Percentiles rank a stretch among this genome's conserved stretches.
Evolutionary conservation across 2,329 filamentous ascomycete species (phyloP).

Genomic region (Sclerotiophoma versabilis): DNA sequence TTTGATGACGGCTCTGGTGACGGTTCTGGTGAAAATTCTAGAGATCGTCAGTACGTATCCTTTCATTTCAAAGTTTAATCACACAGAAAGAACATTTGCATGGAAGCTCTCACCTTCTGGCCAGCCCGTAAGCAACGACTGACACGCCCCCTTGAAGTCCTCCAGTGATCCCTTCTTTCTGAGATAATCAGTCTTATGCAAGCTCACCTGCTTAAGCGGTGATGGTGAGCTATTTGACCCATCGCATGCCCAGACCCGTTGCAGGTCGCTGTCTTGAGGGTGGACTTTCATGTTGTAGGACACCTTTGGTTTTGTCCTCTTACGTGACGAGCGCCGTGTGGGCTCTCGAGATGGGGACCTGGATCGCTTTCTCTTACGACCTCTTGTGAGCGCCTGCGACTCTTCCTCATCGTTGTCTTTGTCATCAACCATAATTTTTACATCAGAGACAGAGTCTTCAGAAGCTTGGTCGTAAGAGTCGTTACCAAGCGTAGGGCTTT

Average conservation of each 20-base stretch:
- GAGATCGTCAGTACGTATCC: not conserved
- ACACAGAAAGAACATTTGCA: too few species aligned
- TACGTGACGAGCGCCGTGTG: slow-evolving; percentile 37
- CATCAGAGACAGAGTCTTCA: slow-evolving; percentile 6
- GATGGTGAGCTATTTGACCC: slow-evolving; percentile 5
- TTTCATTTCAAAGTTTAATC: too few species aligned
- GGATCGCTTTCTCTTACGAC: slow-evolving; percentile 19
- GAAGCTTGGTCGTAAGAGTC: slow-evolving; percentile 3
- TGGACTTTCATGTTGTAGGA: slow-evolving; percentile 39
- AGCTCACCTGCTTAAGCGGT: not conserved
- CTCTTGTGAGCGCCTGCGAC: slow-evolving; percentile 1
- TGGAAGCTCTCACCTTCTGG: not conserved
- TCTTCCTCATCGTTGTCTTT: slow-evolving; percentile 16
- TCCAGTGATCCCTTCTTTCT: not conserved
- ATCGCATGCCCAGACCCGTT: slow-evolving; percentile 10
- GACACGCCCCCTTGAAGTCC: not conserved
- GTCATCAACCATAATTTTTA: not conserved
- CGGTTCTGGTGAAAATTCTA: not conserved
- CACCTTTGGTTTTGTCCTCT: slow-evolving; percentile 19
- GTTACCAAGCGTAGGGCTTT: slow-evolving; percentile 3
- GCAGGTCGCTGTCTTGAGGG: slow-evolving; percentile 37
- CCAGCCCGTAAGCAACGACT: not conserved
- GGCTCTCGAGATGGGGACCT: slow-evolving; percentile 4
- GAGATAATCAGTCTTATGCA: too few species aligned
- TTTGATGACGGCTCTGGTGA: not conserved